These are phyloP conservation scores for Oryza australiensis DNA, from an alignment of 176 grass and related monocot species.

Conservation along the genomic window DNA sequence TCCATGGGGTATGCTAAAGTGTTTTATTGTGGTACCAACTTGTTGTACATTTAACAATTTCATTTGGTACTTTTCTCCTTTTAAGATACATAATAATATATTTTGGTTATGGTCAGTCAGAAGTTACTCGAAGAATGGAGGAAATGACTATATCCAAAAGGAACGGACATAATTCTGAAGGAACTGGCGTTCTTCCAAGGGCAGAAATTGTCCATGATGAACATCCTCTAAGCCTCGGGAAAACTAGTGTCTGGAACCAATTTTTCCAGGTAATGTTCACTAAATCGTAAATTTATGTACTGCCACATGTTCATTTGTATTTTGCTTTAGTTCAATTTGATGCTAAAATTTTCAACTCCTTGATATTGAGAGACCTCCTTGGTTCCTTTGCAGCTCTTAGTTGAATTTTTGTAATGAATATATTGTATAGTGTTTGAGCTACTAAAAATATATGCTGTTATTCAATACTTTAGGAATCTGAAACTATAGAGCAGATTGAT, in stretches of 20 bases:
- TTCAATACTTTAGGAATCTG: constrained; percentile 64
- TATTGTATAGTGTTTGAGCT: constrained; percentile 22
- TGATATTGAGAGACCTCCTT: constrained; percentile 10
- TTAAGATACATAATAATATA: constrained; percentile 29
- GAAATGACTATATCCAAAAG: constrained; percentile 55
- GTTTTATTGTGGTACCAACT: not conserved
- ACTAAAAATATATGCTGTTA: constrained; percentile 23
- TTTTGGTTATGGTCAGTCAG: constrained; percentile 73
- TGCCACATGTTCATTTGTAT: not conserved
- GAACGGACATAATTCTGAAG: constrained; percentile 55
- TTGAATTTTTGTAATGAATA: constrained; percentile 9
- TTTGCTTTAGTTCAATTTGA: not conserved
- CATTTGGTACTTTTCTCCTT: not conserved
- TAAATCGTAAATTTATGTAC: constrained; percentile 16
- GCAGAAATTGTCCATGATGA: constrained; percentile 75
- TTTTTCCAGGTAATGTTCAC: constrained; percentile 83
- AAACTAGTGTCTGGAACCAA: constrained; percentile 97
- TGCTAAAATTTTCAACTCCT: constrained; percentile 18
- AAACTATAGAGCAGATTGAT: constrained; percentile 94
- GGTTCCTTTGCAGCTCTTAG: not conserved
- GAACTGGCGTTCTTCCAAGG: constrained; percentile 72
- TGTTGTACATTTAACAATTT: not conserved
- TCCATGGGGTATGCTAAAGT: not conserved
- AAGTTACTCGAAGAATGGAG: constrained; percentile 94
- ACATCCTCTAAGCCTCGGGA: constrained; percentile 87